A percentile compares a stretch with the other conserved stretches of the same genome.
phyloP scores from a whole-genome alignment of 495 filamentous ascomycete genomes.

The Bryoglossum gracile region DNA sequence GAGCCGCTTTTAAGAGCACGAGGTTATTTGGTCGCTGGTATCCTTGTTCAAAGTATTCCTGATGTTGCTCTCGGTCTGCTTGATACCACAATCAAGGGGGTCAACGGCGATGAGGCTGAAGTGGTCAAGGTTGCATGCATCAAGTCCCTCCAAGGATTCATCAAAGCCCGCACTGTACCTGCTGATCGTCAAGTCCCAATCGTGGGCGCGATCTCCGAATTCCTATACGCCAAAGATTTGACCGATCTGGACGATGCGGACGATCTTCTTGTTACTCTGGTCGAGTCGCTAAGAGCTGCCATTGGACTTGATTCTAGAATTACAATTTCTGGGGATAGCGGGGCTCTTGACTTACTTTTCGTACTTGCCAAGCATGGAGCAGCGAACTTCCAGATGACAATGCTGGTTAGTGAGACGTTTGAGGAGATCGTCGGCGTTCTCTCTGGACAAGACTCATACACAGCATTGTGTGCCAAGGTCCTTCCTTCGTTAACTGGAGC shows the following conservation, averaged over 20 bases:
- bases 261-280: slow-evolving; percentile 82
- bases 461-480: slow-evolving; percentile 77
- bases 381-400: slow-evolving; percentile 75
- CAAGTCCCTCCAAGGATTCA: slow-evolving; percentile 77
- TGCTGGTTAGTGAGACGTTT: slow-evolving; percentile 82
- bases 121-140: slow-evolving; percentile 89
- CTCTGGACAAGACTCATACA: slow-evolving; percentile 61
- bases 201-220: slow-evolving; percentile 67
- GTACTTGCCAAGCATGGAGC: slow-evolving; percentile 81
- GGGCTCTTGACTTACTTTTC: slow-evolving; percentile 79
- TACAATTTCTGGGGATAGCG: slow-evolving; percentile 55
- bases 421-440: slow-evolving; percentile 73
- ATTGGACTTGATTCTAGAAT: slow-evolving; percentile 70
- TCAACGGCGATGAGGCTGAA: slow-evolving; percentile 68
- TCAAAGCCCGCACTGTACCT: slow-evolving; percentile 46
- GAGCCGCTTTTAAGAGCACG: slow-evolving; percentile 68
- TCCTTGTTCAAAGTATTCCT: slow-evolving; percentile 52
- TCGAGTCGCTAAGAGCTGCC: slow-evolving; percentile 78
- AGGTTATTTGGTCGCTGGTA: slow-evolving; percentile 76
- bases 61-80: slow-evolving; percentile 52
- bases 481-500: slow-evolving; percentile 80
- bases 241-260: slow-evolving; percentile 78
- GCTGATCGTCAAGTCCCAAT: slow-evolving; percentile 63
- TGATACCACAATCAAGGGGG: slow-evolving; percentile 65
- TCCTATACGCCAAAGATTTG: slow-evolving; percentile 69